Base-by-base conservation (phyloP, 2,329 filamentous ascomycete genomes). In the Eutypella sp. region DNA sequence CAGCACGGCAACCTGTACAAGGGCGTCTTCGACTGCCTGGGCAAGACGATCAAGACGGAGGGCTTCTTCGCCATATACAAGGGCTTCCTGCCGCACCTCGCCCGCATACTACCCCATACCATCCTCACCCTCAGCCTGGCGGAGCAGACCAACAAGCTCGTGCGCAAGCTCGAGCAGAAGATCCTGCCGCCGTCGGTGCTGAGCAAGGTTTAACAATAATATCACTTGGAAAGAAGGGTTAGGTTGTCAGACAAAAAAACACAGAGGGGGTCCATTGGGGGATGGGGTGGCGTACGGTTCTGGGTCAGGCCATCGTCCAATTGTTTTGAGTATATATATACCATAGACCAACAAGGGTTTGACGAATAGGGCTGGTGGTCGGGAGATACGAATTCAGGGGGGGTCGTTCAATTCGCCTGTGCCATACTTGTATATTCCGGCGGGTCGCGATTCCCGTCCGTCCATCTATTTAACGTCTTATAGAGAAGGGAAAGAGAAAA, bases 1-100 rank as follows among this genome's bases (percentile, higher is more conserved):
- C 93, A 99, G 67, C 95, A 91, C 51, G 93, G 93, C 43, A 95
- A 96, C 64, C 78, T 99, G n/a, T 99, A 99, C 75, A 84, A 79
- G 56, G 87, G 91, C 47, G 89, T 95, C 4, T 87, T 95, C 52
- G 93, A 99, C 70, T 99, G 93, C 65, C 69, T 97, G 49, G 81
- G 79, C 64, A 91, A 96, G 71, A 99, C 93, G 0, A 77, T 99
- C 50, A 85, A 84, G 64, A 96, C 89, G 0, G 93, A 99, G 66
- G 93, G 93, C 19, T 59, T 96, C 43, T 71, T 97, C 40, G 93
- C 93, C 50, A 88, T 99, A 47, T 99, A 99, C 76, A 99, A 99
- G 75, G 93, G 93, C 48, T 96, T 95, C 74, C 82, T 96, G 61
- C 93, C 93, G 15, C 93, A 99, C 71, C 72, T 99, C 55, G 90